A percentile compares a stretch with the other conserved stretches of the same genome.
phyloP scores from a whole-genome alignment of 2,329 filamentous ascomycete species.

The Talaromyces sp. region DNA sequence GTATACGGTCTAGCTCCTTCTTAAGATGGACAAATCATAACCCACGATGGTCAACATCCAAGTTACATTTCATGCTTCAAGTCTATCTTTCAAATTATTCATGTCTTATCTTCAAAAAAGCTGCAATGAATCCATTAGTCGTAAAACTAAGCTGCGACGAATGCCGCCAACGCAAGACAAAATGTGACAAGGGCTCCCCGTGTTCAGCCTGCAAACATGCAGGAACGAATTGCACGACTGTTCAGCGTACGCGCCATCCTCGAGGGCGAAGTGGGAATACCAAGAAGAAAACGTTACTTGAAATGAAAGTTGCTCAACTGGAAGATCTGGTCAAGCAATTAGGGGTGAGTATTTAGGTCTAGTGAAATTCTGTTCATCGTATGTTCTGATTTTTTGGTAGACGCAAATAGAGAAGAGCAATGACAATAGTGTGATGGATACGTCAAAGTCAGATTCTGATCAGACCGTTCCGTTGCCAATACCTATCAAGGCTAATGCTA shows the following conservation, averaged over 20 bases:
- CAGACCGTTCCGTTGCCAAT: background rate
- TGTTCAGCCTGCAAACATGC: slow-evolving; percentile 10
- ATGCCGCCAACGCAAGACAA: slow-evolving; percentile 7
- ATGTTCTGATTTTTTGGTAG: background rate
- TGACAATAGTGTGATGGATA: background rate
- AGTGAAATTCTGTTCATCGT: background rate
- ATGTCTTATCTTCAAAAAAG: background rate
- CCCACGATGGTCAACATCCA: background rate
- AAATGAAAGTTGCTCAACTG: background rate
- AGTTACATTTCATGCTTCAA: background rate
- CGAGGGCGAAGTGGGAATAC: slow-evolving; percentile 5
- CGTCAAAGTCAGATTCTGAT: background rate
- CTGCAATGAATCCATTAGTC: background rate
- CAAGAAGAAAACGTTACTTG: background rate
- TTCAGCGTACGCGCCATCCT: slow-evolving; percentile 5
- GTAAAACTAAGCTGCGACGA: slow-evolving; percentile 4
- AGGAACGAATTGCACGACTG: background rate
- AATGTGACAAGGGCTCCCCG: slow-evolving; percentile 4
- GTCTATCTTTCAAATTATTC: background rate
- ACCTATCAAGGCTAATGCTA: slow-evolving; percentile 4
- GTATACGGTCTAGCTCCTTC: background rate
- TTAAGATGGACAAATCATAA: background rate
- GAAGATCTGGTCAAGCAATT: background rate
- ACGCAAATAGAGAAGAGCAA: background rate
- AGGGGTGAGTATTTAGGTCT: background rate